Evolutionary conservation across 2,329 filamentous ascomycete genomes (phyloP).

Genomic region (Teratosphaeria pseudoeucalypti): DNA sequence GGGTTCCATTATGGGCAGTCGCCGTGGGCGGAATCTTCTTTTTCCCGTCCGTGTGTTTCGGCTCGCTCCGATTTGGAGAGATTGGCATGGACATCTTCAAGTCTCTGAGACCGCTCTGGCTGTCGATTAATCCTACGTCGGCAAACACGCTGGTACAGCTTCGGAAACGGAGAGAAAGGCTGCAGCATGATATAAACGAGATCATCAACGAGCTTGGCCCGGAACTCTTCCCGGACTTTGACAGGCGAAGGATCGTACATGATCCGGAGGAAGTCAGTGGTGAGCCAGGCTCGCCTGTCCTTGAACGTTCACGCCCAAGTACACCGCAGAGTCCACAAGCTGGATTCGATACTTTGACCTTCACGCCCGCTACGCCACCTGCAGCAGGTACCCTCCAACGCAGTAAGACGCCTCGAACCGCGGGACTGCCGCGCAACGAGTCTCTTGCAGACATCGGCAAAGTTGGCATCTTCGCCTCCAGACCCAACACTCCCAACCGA

Average conservation of each 20-base stretch:
- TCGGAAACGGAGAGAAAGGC: constrained; percentile 57
- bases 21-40: constrained; percentile 65
- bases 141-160: constrained; percentile 76
- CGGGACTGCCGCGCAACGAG: constrained; percentile 72
- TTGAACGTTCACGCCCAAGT: constrained; percentile 12
- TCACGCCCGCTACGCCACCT: constrained; percentile 16
- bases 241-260: constrained; percentile 59
- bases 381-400: not conserved
- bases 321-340: constrained; percentile 8
- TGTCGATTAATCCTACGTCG: constrained; percentile 75
- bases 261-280: constrained; percentile 30
- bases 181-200: constrained; percentile 75
- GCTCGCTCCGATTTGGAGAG: constrained; percentile 87
- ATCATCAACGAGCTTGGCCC: constrained; percentile 92
- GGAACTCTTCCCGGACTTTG: constrained; percentile 95
- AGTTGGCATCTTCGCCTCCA: constrained; percentile 82
- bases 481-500: constrained; percentile 69
- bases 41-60: constrained; percentile 84
- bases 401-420: not conserved
- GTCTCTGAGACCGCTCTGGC: constrained; percentile 74
- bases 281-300: constrained; percentile 17
- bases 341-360: constrained; percentile 14
- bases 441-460: constrained; percentile 83
- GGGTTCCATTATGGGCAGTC: constrained; percentile 69
- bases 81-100: constrained; percentile 99